These are phyloP conservation scores for Cinchona pubescens DNA, from an alignment of 257 asterid species.

Conservation along the genomic window DNA sequence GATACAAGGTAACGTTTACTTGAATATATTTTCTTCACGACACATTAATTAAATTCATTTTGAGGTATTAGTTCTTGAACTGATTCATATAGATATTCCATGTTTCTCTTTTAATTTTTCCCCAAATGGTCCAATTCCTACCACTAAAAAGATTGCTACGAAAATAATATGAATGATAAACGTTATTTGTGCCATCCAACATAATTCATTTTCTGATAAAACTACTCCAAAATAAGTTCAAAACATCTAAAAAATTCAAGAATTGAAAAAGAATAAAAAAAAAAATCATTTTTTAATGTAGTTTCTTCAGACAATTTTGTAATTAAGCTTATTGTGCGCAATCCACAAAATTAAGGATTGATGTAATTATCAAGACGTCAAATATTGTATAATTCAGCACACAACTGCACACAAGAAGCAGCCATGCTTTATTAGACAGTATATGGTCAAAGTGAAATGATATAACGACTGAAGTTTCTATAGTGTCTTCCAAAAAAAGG, in stretches of 20 bases:
- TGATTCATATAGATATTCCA: background rate
- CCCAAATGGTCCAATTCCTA: background rate
- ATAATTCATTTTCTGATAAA: background rate
- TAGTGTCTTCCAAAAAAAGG: conserved; percentile 24
- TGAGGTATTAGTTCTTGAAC: background rate
- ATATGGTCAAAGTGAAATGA: conserved; percentile 20
- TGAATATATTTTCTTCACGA: too few relatives aligned
- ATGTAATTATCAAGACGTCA: background rate
- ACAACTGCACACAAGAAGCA: background rate
- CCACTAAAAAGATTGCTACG: too few relatives aligned
- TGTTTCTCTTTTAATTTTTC: background rate
- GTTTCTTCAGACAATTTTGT: background rate
- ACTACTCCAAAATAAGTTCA: background rate
- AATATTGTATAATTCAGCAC: background rate
- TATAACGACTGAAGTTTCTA: background rate
- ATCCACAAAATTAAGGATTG: background rate
- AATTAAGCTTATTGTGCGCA: background rate
- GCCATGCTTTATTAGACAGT: conserved; percentile 6
- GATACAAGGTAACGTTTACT: too few relatives aligned
- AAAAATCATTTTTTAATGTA: too few relatives aligned
- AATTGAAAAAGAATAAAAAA: too few relatives aligned
- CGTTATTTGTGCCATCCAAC: background rate
- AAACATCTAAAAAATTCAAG: background rate
- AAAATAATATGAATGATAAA: background rate
- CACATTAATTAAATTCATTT: too few relatives aligned